A percentile compares a stretch with the other conserved stretches of the same genome.
Conservation (phyloP, 345 rosid genomes). For the Rhizophora mangle region DNA sequence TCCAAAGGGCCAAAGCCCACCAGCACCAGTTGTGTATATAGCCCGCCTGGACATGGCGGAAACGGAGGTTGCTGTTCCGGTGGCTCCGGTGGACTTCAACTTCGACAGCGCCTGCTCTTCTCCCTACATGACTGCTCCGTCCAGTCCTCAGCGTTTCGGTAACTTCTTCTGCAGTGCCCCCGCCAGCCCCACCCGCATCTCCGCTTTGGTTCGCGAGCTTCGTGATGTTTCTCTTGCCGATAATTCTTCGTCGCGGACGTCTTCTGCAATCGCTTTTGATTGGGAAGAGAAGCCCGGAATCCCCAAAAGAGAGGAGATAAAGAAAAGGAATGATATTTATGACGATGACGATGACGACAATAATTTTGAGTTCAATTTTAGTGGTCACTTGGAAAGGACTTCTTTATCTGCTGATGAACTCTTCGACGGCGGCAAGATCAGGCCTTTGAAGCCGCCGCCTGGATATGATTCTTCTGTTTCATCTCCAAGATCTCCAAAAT, state of each 20-base stretch:
- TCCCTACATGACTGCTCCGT: constrained; percentile 95
- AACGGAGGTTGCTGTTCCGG: constrained; percentile 45
- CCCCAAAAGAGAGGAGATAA: constrained; percentile 21
- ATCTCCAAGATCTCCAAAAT: constrained; percentile 41
- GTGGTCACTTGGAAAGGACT: constrained; percentile 63
- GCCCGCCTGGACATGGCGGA: constrained; percentile 30
- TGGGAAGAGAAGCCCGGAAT: constrained; percentile 11
- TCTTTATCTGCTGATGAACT: constrained; percentile 89
- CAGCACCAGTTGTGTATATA: neutral
- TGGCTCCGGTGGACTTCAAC: constrained; percentile 48
- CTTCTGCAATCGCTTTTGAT: neutral
- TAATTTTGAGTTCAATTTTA: constrained; percentile 77
- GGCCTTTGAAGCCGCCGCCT: constrained; percentile 57
- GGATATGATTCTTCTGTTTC: constrained; percentile 30
- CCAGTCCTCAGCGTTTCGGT: constrained; percentile 77
- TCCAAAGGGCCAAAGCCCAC: neutral
- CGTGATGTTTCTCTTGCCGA: neutral
- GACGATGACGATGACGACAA: neutral
- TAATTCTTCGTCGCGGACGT: neutral
- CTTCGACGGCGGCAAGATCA: constrained; percentile 80
- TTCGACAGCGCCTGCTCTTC: constrained; percentile 81
- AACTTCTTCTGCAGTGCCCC: constrained; percentile 64
- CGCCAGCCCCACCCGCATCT: constrained; percentile 53
- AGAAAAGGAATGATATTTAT: neutral
- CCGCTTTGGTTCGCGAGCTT: constrained; percentile 20